These are phyloP conservation scores for Phoenix dactylifera DNA, from an alignment of 176 grass and related monocot genomes.

Conservation along the genomic window DNA sequence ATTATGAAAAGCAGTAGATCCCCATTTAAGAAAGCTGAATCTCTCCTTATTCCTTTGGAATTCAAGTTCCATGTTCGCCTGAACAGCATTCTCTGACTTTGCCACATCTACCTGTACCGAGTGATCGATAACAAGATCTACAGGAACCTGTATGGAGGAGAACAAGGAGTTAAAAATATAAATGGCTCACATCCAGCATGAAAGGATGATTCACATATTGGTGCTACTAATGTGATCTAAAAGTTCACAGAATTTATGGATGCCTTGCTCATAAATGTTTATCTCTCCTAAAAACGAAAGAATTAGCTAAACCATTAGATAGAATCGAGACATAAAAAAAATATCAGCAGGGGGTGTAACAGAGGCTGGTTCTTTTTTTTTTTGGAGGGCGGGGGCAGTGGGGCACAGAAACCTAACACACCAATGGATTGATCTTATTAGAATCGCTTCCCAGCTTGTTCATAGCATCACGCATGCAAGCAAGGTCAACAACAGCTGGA, in stretches of 20 bases:
- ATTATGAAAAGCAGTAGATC: slow-evolving; percentile 32
- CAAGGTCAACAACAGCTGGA: slow-evolving; percentile 36
- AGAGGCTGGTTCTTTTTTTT: no score
- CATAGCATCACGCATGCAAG: slow-evolving; percentile 44
- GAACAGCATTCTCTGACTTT: slow-evolving; percentile 29
- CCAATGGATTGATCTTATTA: slow-evolving; percentile 43
- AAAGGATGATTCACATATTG: background rate
- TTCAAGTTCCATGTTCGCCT: slow-evolving; percentile 36
- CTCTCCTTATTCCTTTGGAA: slow-evolving; percentile 31
- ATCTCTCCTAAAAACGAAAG: no score
- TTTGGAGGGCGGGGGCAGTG: no score
- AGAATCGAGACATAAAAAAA: background rate
- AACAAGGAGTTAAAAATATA: background rate
- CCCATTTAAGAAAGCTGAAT: slow-evolving; percentile 36
- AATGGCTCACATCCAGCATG: background rate
- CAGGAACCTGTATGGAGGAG: slow-evolving; percentile 16
- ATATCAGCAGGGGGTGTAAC: no score
- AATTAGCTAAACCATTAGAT: no score
- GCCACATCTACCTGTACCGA: slow-evolving; percentile 35
- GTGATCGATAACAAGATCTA: slow-evolving; percentile 40
- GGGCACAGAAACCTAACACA: background rate
- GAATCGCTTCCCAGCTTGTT: slow-evolving; percentile 29
- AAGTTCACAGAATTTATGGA: no score
- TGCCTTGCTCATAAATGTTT: no score
- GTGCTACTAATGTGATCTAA: no score